Conservation (phyloP, 192 early-diverging fungal species). For the Coemansia asiatica region DNA sequence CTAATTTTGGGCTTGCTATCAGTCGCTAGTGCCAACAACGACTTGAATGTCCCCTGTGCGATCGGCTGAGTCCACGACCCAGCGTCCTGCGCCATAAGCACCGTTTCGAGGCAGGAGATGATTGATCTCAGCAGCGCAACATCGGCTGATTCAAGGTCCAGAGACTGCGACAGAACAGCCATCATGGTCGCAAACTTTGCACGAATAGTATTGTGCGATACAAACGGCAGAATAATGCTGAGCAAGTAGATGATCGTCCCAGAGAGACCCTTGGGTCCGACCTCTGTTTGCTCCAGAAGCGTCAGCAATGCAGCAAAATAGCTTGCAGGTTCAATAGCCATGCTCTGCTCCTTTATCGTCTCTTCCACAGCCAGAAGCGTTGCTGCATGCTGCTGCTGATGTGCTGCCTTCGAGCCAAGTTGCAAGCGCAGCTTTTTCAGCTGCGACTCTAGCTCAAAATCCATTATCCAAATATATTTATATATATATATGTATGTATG, state of each 20-base stretch:
- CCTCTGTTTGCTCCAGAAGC: constrained; percentile 61
- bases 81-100: constrained; percentile 78
- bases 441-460: constrained; percentile 40
- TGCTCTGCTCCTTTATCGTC: constrained; percentile 77
- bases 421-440: constrained; percentile 59
- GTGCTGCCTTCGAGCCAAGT: constrained; percentile 71
- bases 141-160: constrained; percentile 68
- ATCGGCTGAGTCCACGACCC: constrained; percentile 68
- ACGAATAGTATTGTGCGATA: constrained; percentile 60
- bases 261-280: constrained; percentile 54
- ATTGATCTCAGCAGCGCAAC: constrained; percentile 79
- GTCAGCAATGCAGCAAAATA: constrained; percentile 88
- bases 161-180: constrained; percentile 59
- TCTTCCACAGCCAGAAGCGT: constrained; percentile 74
- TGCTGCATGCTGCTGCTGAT: constrained; percentile 80
- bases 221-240: constrained; percentile 69
- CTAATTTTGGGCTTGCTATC: constrained; percentile 89
- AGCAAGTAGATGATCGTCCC: constrained; percentile 78
- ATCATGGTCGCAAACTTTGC: constrained; percentile 66
- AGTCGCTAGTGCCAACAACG: constrained; percentile 72
- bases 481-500: background rate
- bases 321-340: constrained; percentile 67
- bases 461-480: constrained; percentile 23
- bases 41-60: constrained; percentile 69
- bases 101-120: constrained; percentile 72